phyloP scores from a whole-genome alignment of 257 asterid genomes.

The Fraxinus excelsior region DNA sequence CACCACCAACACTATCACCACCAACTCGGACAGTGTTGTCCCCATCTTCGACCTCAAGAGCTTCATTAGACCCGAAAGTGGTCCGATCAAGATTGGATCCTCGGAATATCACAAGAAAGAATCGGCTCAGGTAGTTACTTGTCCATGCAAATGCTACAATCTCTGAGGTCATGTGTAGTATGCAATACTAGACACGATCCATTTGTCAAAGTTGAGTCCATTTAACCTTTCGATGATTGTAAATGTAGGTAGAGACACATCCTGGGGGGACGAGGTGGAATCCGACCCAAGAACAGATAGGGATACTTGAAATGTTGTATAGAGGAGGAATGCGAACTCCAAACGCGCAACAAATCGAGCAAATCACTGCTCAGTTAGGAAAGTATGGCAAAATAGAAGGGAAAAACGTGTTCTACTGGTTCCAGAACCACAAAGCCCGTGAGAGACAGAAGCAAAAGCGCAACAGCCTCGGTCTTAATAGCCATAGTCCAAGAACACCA shows the following conservation, averaged over 20 bases:
- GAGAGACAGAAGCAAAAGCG: conserved; percentile 96
- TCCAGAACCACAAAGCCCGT: conserved; percentile 95
- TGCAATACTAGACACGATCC: not conserved
- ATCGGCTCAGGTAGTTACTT: conserved; percentile 49
- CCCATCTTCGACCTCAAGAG: conserved; percentile 64
- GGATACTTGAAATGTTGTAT: conserved; percentile 81
- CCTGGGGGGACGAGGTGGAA: conserved; percentile 96
- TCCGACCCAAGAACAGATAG: conserved; percentile 92
- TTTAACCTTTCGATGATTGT: not conserved
- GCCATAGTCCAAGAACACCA: conserved; percentile 53
- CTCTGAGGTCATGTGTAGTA: not conserved
- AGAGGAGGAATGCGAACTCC: conserved; percentile 85
- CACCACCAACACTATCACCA: not conserved
- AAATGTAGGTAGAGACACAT: conserved; percentile 58
- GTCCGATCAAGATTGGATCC: conserved; percentile 50
- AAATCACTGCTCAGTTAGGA: conserved; percentile 62
- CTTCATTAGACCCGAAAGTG: conserved; percentile 73
- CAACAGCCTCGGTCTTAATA: conserved; percentile 48
- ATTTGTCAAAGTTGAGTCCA: not conserved
- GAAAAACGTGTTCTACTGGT: conserved; percentile 95
- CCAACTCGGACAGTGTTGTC: not conserved
- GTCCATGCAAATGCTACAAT: not conserved
- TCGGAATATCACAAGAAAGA: conserved; percentile 63
- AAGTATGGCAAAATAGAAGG: conserved; percentile 89
- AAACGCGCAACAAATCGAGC: conserved; percentile 83